Conservation (phyloP, 2,329 filamentous ascomycete genomes). For the Tolypocladium cylindrosporum region DNA sequence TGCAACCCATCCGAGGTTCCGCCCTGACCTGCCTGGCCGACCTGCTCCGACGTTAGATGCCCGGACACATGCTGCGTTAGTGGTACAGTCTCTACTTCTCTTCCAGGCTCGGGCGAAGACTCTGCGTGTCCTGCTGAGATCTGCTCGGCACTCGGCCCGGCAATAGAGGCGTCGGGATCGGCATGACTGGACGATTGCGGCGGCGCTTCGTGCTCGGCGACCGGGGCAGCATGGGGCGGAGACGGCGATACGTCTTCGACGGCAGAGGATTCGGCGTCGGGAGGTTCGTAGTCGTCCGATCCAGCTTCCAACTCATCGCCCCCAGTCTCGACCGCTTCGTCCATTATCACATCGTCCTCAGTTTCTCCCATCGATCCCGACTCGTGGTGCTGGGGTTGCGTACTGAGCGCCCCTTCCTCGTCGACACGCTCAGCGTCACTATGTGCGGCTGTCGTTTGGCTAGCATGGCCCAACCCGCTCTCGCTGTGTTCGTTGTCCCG, state of each 20-base stretch:
- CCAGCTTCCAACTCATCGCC: slow-evolving; percentile 25
- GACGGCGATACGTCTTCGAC: background rate
- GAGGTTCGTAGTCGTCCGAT: slow-evolving; percentile 48
- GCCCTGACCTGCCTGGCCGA: slow-evolving; percentile 3
- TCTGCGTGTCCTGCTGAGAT: slow-evolving; percentile 19
- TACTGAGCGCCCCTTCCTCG: background rate
- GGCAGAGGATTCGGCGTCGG: slow-evolving; percentile 23
- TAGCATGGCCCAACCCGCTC: background rate
- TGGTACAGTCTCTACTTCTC: slow-evolving; percentile 31
- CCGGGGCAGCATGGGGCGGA: slow-evolving; percentile 5
- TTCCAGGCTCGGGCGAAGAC: slow-evolving; percentile 14
- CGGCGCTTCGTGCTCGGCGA: slow-evolving; percentile 10
- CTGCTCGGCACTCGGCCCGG: slow-evolving; percentile 13
- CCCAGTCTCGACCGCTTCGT: slow-evolving; percentile 18
- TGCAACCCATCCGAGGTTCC: slow-evolving; percentile 2
- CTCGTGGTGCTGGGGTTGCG: background rate
- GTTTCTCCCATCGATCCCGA: background rate
- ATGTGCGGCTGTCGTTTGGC: background rate
- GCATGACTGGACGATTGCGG: slow-evolving; percentile 12
- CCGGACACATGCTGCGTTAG: background rate
- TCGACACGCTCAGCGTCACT: background rate
- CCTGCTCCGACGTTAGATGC: slow-evolving; percentile 13
- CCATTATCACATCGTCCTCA: slow-evolving; percentile 7
- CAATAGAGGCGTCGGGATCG: slow-evolving; percentile 9
- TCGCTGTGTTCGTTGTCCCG: background rate